Evolutionary conservation across 352 stramenopile genomes (phyloP).

Genomic region (Saprolegnia parasitica): DNA sequence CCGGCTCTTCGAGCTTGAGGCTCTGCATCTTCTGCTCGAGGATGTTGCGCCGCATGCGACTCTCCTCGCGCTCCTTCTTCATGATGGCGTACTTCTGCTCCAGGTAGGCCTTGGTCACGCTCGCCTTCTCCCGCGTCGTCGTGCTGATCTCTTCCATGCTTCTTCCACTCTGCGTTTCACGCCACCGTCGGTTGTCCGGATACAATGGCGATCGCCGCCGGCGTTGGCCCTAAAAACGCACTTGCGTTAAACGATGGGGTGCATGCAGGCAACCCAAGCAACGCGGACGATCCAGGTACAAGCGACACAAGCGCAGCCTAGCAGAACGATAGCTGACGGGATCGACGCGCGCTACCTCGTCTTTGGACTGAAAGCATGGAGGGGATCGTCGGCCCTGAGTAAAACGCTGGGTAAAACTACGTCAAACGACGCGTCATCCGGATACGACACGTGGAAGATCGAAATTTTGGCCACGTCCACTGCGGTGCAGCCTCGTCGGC

Average conservation of each 20-base stretch:
- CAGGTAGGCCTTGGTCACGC: slow-evolving; percentile 82
- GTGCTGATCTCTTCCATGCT: slow-evolving; percentile 57
- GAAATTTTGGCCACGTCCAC: too few relatives aligned
- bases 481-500: too few relatives aligned
- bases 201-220: background rate
- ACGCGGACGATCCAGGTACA: too few relatives aligned
- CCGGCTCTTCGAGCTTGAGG: slow-evolving; percentile 65
- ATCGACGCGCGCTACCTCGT: too few relatives aligned
- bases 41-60: slow-evolving; percentile 61
- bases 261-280: background rate
- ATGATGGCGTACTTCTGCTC: slow-evolving; percentile 87
- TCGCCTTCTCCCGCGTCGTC: slow-evolving; percentile 82
- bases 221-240: background rate
- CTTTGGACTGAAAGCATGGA: too few relatives aligned
- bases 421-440: background rate
- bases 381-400: background rate
- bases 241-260: background rate
- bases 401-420: background rate
- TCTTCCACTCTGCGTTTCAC: background rate
- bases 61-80: slow-evolving; percentile 84
- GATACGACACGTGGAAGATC: background rate
- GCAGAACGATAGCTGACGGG: too few relatives aligned
- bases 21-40: slow-evolving; percentile 81
- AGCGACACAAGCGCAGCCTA: too few relatives aligned
- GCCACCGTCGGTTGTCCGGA: background rate